Evolutionary conservation across 73 alveolate species (phyloP).

Genomic region (Tetrahymena malaccensis): DNA sequence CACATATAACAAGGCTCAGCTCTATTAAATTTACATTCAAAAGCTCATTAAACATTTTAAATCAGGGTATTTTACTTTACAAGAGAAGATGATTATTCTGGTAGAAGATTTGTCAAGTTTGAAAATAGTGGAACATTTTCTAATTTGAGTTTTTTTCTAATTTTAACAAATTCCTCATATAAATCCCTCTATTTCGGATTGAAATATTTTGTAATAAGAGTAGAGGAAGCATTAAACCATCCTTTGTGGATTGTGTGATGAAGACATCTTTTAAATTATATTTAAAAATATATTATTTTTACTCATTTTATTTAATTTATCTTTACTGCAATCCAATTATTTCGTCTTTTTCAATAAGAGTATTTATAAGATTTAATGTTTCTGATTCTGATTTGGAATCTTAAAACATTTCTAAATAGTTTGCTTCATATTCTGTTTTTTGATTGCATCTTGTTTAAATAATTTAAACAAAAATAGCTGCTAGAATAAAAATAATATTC

Average conservation of each 20-base stretch:
- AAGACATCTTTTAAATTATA: not conserved
- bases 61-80: not conserved
- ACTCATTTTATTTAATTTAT: not conserved
- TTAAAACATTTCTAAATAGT: not conserved
- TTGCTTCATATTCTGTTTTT: not conserved
- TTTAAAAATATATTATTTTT: not conserved
- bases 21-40: not conserved
- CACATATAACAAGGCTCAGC: slow-evolving; percentile 24
- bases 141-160: not conserved
- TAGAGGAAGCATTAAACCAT: not conserved
- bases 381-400: not conserved
- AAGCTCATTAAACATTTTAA: not conserved
- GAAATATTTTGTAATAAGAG: not conserved
- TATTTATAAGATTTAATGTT: not conserved
- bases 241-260: not conserved
- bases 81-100: slow-evolving; percentile 10
- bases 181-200: not conserved
- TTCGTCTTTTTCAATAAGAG: not conserved
- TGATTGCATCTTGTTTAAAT: not conserved
- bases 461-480: not conserved
- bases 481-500: not conserved
- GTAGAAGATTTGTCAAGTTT: not conserved
- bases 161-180: not conserved
- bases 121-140: not conserved
- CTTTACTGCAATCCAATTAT: not conserved